phyloP scores from a whole-genome alignment of 1,139 yeast species.

The Kluyveromyces sp. region DNA sequence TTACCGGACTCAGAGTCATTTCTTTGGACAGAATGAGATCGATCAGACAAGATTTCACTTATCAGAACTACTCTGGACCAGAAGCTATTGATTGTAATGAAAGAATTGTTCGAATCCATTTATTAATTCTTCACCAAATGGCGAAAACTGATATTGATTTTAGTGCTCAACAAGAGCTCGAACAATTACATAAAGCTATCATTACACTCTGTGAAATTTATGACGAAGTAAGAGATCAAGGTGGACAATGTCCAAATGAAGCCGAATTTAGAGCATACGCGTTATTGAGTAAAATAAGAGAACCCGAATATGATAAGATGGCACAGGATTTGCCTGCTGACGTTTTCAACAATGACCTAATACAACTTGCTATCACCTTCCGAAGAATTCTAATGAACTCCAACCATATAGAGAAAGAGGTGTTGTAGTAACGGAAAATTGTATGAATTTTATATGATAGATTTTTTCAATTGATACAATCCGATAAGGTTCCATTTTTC shows the following conservation, averaged over 20 bases:
- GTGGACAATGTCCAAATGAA: slow-evolving; percentile 70
- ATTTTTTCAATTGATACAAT: slow-evolving; percentile 53
- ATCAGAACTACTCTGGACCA: slow-evolving; percentile 88
- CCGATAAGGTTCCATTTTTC: slow-evolving; percentile 55
- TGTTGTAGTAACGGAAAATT: slow-evolving; percentile 48
- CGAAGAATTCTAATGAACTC: slow-evolving; percentile 63
- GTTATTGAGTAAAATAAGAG: slow-evolving; percentile 69
- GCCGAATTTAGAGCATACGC: slow-evolving; percentile 92
- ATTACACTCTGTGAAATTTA: slow-evolving; percentile 88
- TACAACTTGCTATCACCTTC: slow-evolving; percentile 66
- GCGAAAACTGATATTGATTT: slow-evolving; percentile 69
- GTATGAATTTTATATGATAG: slow-evolving; percentile 52
- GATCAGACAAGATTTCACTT: slow-evolving; percentile 92
- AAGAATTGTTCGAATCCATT: slow-evolving; percentile 81
- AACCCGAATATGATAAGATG: slow-evolving; percentile 76
- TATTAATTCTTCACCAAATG: slow-evolving; percentile 78
- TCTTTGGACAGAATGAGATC: slow-evolving; percentile 98
- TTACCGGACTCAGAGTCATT: slow-evolving; percentile 86
- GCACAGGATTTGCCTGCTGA: slow-evolving; percentile 58
- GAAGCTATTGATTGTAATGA: slow-evolving; percentile 94
- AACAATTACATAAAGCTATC: slow-evolving; percentile 85
- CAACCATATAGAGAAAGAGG: slow-evolving; percentile 54
- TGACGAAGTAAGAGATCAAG: slow-evolving; percentile 65
- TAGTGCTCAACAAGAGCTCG: slow-evolving; percentile 91
- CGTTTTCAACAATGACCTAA: slow-evolving; percentile 46